Conservation (phyloP, 441 rosid species). For the Rhodomyrtus psidioides region DNA sequence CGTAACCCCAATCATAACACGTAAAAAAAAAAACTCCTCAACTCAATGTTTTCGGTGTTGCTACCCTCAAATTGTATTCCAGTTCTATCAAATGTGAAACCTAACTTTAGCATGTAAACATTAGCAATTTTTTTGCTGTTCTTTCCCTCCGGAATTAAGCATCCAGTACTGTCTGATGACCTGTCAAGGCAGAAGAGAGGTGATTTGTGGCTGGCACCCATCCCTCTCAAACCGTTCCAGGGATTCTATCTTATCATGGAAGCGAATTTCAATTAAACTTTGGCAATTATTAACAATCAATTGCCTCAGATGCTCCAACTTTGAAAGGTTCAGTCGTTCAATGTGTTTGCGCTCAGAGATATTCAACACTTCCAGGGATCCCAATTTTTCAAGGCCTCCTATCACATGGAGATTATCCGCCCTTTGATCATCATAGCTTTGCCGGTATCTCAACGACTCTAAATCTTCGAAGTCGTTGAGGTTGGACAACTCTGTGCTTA, state of each 20-base stretch:
- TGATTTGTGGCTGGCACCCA: too few relatives aligned
- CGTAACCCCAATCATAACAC: not conserved
- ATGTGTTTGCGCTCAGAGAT: not conserved
- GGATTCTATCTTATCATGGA: too few relatives aligned
- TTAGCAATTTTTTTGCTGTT: not conserved
- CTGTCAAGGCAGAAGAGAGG: too few relatives aligned
- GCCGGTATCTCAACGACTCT: not conserved
- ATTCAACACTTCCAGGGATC: not conserved
- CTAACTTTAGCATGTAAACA: not conserved
- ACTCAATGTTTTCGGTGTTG: not conserved
- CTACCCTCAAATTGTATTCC: not conserved
- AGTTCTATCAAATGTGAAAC: not conserved
- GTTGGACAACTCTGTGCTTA: not conserved
- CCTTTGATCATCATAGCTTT: too few relatives aligned
- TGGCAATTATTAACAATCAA: too few relatives aligned
- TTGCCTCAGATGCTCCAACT: too few relatives aligned
- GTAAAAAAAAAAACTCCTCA: not conserved
- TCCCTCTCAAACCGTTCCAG: too few relatives aligned
- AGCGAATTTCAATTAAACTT: too few relatives aligned
- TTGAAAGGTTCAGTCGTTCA: not conserved
- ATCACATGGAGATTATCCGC: accelerated
- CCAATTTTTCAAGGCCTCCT: not conserved
- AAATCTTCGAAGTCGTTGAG: not conserved
- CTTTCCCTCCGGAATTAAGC: too few relatives aligned
- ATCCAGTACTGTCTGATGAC: too few relatives aligned